These are phyloP conservation scores for Thielaviopsis euricoi DNA, from an alignment of 2,329 filamentous ascomycete genomes.

Conservation along the genomic window DNA sequence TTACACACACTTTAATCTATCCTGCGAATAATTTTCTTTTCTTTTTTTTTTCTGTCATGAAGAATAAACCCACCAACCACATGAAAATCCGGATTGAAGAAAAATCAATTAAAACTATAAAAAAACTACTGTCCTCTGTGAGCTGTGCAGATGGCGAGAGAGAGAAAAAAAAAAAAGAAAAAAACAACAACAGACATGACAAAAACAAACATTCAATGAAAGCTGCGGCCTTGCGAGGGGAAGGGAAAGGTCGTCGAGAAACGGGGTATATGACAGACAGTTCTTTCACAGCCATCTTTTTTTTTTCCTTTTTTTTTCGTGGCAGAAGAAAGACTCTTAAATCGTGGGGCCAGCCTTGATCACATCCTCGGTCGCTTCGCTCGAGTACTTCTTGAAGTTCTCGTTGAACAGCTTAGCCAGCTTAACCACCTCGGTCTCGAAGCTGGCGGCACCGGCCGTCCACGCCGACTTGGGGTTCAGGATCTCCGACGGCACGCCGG, in stretches of 20 bases:
- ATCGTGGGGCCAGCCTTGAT: constrained; percentile 43
- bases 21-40: no score
- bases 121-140: background rate
- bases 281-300: background rate
- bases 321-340: constrained; percentile 1
- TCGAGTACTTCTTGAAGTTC: constrained; percentile 94
- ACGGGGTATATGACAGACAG: background rate
- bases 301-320: background rate
- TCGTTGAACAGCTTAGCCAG: constrained; percentile 79
- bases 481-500: constrained; percentile 75
- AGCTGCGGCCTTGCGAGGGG: background rate
- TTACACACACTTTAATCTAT: no score
- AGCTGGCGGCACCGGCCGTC: constrained; percentile 67
- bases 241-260: background rate
- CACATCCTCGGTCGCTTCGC: constrained; percentile 66
- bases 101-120: background rate
- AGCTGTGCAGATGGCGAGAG: background rate
- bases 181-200: constrained; percentile 1
- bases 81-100: no score
- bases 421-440: constrained; percentile 78
- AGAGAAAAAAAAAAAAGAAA: background rate
- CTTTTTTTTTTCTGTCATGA: no score
- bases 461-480: constrained; percentile 90
- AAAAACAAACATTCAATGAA: constrained; percentile 1
- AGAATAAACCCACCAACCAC: no score